Evolutionary conservation across 106 monocot species (phyloP), one percentile per base, ranked within the genome.

Genomic region (Hemerocallis citrina): DNA sequence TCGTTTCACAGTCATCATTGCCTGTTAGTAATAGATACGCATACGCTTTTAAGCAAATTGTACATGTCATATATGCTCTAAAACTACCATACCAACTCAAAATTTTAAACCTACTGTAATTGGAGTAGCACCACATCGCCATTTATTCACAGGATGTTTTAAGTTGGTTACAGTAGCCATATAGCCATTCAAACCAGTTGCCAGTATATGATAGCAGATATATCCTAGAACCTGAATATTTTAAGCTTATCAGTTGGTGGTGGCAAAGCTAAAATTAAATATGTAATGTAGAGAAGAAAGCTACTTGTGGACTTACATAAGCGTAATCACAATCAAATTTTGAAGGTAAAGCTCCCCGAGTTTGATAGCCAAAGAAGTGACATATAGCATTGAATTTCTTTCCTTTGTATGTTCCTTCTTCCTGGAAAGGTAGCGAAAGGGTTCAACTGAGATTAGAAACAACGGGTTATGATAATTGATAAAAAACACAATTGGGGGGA

Each of bases 301-400:
- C 3, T 20, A 12, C 40, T 17, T 47, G 17, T 13, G 5, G 31
- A 73, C 83, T 51, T 76, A 92, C 92, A 79, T 76, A 92, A 6
- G 81, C 92, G 74, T 92, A 92, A 59, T 92, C 88, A 17, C 88
- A 84, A 29, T 92, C 92, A 66, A 92, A 92, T 61, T 87, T 92
- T 57, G 92, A 92, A 64, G 92, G 86, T 47, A 92, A 55, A 17
- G 86, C 88, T 37, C 92, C 92, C 14, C 92, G 87, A 65, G 87
- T 84, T 72, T 92, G 92, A 68, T 84, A 92, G 23, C 92, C 92
- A 69, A 92, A 92, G 37, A 92, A 92, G 73, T 92, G 92, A 68
- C 89, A 95, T 36, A 92, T 80, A 7, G 92, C 78, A 59, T 66
- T 88, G 25, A 92, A 84, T 62, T 88, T 88, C 73, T 84, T 88